phyloP scores from a whole-genome alignment of 768 basidiomycete genomes.

The Rhodocollybia butyracea region DNA sequence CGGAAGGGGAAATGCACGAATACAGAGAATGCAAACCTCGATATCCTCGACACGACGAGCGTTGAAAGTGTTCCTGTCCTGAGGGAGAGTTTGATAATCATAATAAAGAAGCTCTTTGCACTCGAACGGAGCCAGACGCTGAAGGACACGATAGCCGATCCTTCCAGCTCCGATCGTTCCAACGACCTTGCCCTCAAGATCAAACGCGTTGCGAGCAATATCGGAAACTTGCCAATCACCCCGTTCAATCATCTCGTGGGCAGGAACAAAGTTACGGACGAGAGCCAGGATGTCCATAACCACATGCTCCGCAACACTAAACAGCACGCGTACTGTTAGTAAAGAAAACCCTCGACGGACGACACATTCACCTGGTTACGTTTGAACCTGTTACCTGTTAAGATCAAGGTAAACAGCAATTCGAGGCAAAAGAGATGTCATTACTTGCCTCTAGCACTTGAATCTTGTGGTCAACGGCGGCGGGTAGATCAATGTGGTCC shows the following conservation, averaged over 20 bases:
- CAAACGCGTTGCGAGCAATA: slow-evolving; percentile 79
- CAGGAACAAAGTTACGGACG: slow-evolving; percentile 86
- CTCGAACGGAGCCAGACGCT: slow-evolving; percentile 79
- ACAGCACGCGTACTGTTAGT: no score
- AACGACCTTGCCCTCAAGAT: slow-evolving; percentile 88
- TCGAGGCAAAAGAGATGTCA: slow-evolving; percentile 9
- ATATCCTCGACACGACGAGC: slow-evolving; percentile 78
- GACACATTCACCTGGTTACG: no score
- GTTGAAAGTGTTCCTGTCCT: slow-evolving; percentile 36
- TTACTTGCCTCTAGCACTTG: slow-evolving; percentile 65
- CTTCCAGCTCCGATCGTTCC: slow-evolving; percentile 83
- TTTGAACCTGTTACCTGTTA: slow-evolving; percentile 78
- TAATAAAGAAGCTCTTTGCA: slow-evolving; percentile 90
- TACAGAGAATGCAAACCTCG: slow-evolving; percentile 39
- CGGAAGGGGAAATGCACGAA: background rate
- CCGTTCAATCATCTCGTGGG: slow-evolving; percentile 85
- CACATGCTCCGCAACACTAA: slow-evolving; percentile 89
- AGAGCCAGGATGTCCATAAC: slow-evolving; percentile 88
- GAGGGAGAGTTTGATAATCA: slow-evolving; percentile 75
- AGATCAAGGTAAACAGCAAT: background rate
- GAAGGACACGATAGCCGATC: slow-evolving; percentile 86
- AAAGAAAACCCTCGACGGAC: no score
- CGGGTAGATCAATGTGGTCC: slow-evolving; percentile 91
- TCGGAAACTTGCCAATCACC: slow-evolving; percentile 89
- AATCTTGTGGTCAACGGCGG: slow-evolving; percentile 75